Percentiles rank a stretch among this genome's conserved stretches.
phyloP scores from a whole-genome alignment of 2,329 filamentous ascomycete genomes.

The Aspergillus persii region DNA sequence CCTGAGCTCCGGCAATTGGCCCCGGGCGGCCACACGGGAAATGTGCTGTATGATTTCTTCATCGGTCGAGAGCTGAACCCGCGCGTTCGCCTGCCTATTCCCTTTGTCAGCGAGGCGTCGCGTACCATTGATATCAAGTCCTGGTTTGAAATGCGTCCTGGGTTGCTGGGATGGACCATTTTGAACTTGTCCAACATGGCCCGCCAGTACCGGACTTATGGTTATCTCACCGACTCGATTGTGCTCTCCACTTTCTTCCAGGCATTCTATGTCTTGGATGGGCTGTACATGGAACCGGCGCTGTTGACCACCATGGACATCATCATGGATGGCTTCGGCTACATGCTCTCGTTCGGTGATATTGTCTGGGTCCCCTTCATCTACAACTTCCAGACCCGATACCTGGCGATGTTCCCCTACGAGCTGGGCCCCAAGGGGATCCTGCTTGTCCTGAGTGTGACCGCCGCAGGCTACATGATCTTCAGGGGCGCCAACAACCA shows the following conservation, averaged over 20 bases:
- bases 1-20: slow-evolving; percentile 73
- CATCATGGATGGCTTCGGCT: slow-evolving; percentile 87
- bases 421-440: slow-evolving; percentile 70
- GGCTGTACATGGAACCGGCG: slow-evolving; percentile 80
- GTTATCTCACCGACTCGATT: slow-evolving; percentile 82
- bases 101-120: slow-evolving; percentile 63
- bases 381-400: slow-evolving; percentile 80
- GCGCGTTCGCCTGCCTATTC: slow-evolving; percentile 64
- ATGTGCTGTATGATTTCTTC: slow-evolving; percentile 91
- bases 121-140: slow-evolving; percentile 81
- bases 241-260: slow-evolving; percentile 75
- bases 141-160: slow-evolving; percentile 87
- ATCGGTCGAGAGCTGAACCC: slow-evolving; percentile 96
- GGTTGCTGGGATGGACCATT: slow-evolving; percentile 84
- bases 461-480: slow-evolving; percentile 76
- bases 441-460: slow-evolving; percentile 63
- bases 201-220: slow-evolving; percentile 82
- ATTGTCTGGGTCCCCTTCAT: slow-evolving; percentile 90
- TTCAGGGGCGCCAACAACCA: slow-evolving; percentile 93
- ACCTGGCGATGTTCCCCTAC: slow-evolving; percentile 77
- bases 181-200: slow-evolving; percentile 81
- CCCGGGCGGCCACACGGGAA: slow-evolving; percentile 76
- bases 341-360: slow-evolving; percentile 92
- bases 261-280: slow-evolving; percentile 78
- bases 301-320: slow-evolving; percentile 94